A percentile compares a stretch with the other conserved stretches of the same genome.
phyloP scores from a whole-genome alignment of 2,329 filamentous ascomycete genomes.

The Hymenoscyphus scutula region DNA sequence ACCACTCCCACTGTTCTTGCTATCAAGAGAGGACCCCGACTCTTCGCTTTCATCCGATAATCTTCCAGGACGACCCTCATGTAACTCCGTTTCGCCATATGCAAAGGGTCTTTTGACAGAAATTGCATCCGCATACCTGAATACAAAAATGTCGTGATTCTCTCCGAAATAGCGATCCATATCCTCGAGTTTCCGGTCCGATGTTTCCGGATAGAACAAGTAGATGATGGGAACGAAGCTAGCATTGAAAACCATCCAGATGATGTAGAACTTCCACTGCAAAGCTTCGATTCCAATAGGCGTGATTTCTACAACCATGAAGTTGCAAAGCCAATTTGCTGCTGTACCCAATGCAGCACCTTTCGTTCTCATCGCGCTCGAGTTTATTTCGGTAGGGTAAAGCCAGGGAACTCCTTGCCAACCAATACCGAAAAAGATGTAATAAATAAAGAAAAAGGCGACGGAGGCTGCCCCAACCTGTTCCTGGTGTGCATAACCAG shows the following conservation, averaged over 20 bases:
- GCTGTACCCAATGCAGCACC: conserved; percentile 37
- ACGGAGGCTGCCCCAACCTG: conserved; percentile 47
- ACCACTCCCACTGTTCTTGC: too few relatives aligned
- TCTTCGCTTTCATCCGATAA: too few relatives aligned
- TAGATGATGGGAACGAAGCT: conserved; percentile 44
- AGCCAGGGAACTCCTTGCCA: conserved; percentile 41
- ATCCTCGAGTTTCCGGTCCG: conserved; percentile 48
- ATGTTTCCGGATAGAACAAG: conserved; percentile 53
- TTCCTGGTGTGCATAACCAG: conserved; percentile 25
- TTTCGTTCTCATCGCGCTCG: conserved; percentile 36
- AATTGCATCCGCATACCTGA: conserved; percentile 16
- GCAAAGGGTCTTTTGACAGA: background rate
- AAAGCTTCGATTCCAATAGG: conserved; percentile 37
- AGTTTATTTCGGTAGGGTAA: conserved; percentile 40
- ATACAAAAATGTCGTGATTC: conserved; percentile 24
- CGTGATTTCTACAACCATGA: conserved; percentile 43
- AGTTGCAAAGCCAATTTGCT: conserved; percentile 43
- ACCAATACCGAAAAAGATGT: conserved; percentile 50
- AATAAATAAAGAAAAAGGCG: conserved; percentile 49
- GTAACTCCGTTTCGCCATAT: background rate
- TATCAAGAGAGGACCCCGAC: too few relatives aligned
- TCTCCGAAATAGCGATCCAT: conserved; percentile 51
- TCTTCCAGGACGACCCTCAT: background rate
- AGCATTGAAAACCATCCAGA: conserved; percentile 38
- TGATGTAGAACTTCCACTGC: conserved; percentile 39